phyloP scores from a whole-genome alignment of 352 stramenopile species.

The Pythium pyrilobum region DNA sequence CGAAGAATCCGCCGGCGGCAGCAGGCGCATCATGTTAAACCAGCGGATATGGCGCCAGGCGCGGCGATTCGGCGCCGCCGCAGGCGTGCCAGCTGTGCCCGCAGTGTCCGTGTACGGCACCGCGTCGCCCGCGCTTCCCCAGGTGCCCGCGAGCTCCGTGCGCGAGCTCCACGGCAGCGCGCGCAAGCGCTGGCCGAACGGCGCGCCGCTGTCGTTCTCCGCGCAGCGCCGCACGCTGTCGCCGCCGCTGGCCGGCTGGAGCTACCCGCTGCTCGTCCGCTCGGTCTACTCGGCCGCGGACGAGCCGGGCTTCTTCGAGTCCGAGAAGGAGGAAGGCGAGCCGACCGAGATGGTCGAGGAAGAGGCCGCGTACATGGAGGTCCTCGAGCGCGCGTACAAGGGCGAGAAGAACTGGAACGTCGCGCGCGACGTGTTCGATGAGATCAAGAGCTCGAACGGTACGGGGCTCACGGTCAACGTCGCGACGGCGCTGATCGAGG shows the following conservation, averaged over 20 bases:
- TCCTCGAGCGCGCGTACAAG: conserved; percentile 24
- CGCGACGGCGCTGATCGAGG: conserved; percentile 57
- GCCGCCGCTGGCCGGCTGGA: background rate
- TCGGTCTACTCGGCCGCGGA: conserved; percentile 15
- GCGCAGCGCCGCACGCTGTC: conserved; percentile 1
- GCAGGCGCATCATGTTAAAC: conserved; percentile 20
- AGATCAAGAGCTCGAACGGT: conserved; percentile 33
- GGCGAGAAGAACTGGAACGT: conserved; percentile 33
- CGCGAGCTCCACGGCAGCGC: conserved; percentile 6
- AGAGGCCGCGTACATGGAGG: conserved; percentile 20
- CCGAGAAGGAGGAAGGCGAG: conserved; percentile 6
- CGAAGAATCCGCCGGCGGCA: background rate
- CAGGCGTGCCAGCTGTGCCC: background rate
- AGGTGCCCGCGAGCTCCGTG: no score
- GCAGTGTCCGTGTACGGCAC: background rate
- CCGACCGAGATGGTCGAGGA: conserved; percentile 3
- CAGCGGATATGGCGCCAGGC: conserved; percentile 21
- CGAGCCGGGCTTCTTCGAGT: background rate
- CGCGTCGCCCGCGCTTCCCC: background rate
- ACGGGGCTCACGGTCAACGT: conserved; percentile 36
- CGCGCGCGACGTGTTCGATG: conserved; percentile 47
- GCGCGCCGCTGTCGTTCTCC: background rate
- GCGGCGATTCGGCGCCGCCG: background rate
- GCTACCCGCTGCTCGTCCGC: background rate
- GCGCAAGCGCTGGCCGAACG: background rate